These are phyloP conservation scores for Cadophora gregata DNA, from an alignment of 2,329 filamentous ascomycete genomes.

Conservation along the genomic window DNA sequence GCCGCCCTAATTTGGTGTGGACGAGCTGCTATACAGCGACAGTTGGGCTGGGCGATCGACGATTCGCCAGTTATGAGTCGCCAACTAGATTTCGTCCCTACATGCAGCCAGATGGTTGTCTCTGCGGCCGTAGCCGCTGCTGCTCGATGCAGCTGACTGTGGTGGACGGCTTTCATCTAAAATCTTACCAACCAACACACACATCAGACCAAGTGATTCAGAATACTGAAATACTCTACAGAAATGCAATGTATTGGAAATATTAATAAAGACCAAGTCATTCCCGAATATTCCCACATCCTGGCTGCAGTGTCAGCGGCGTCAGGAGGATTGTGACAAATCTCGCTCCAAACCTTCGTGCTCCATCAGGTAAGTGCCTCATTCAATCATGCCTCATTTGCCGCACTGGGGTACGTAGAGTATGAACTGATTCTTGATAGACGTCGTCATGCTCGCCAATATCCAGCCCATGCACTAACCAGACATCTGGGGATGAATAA, in stretches of 20 bases:
- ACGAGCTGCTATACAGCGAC: constrained; percentile 13
- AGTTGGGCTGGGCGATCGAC: background rate
- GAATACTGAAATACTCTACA: constrained; percentile 2
- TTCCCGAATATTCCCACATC: background rate
- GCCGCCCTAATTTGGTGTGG: background rate
- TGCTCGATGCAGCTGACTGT: constrained; percentile 15
- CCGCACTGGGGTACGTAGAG: background rate
- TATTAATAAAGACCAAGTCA: constrained; percentile 4
- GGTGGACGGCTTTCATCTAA: constrained; percentile 5
- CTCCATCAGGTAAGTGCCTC: constrained; percentile 13
- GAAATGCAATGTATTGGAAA: constrained; percentile 1
- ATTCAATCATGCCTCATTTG: constrained; percentile 16
- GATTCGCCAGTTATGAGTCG: constrained; percentile 9
- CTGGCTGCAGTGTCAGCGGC: constrained; percentile 13
- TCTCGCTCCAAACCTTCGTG: background rate
- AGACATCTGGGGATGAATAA: constrained; percentile 27
- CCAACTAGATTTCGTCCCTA: constrained; percentile 10
- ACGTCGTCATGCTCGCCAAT: constrained; percentile 15
- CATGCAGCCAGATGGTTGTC: constrained; percentile 11
- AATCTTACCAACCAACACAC: constrained; percentile 17
- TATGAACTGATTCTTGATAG: constrained; percentile 21
- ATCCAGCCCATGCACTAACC: constrained; percentile 22
- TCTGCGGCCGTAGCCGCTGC: constrained; percentile 11
- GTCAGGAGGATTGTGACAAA: constrained; percentile 13
- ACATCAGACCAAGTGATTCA: background rate